Conservation (phyloP, 768 basidiomycete species). For the Tricholoma terreum region DNA sequence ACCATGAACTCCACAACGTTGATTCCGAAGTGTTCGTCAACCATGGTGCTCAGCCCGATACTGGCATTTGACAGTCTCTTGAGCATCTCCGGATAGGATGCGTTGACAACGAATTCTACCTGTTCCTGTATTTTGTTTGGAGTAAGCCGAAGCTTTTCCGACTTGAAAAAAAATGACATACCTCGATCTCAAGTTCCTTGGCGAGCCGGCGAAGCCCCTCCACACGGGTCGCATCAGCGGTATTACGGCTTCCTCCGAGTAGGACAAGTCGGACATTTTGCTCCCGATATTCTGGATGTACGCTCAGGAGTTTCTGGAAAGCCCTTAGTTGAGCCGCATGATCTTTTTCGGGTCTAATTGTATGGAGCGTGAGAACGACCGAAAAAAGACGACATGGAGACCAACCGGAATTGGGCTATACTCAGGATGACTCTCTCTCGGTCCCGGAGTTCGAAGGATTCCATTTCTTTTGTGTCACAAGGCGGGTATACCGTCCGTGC, state of each 20-base stretch:
- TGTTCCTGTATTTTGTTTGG: slow-evolving; percentile 44
- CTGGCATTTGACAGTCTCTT: slow-evolving; percentile 70
- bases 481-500: slow-evolving; percentile 81
- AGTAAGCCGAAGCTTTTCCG: neutral
- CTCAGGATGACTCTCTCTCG: slow-evolving; percentile 74
- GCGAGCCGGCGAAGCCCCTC: slow-evolving; percentile 56
- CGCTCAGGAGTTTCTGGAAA: slow-evolving; percentile 54
- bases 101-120: slow-evolving; percentile 82
- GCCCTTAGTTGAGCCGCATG: slow-evolving; percentile 77
- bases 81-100: slow-evolving; percentile 68
- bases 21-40: slow-evolving; percentile 98
- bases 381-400: slow-evolving; percentile 5
- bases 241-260: slow-evolving; percentile 84
- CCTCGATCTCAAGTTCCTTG: slow-evolving; percentile 60
- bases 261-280: slow-evolving; percentile 60
- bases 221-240: slow-evolving; percentile 69
- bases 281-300: slow-evolving; percentile 54
- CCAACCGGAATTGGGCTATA: slow-evolving; percentile 89
- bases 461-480: slow-evolving; percentile 80
- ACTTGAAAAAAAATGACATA: slow-evolving; percentile 31
- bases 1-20: slow-evolving; percentile 98
- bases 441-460: slow-evolving; percentile 46
- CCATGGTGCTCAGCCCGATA: slow-evolving; percentile 93
- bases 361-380: neutral
- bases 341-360: slow-evolving; percentile 86